Conservation (phyloP, 2,329 filamentous ascomycete species). For the Fonsecaea multimorphosa region DNA sequence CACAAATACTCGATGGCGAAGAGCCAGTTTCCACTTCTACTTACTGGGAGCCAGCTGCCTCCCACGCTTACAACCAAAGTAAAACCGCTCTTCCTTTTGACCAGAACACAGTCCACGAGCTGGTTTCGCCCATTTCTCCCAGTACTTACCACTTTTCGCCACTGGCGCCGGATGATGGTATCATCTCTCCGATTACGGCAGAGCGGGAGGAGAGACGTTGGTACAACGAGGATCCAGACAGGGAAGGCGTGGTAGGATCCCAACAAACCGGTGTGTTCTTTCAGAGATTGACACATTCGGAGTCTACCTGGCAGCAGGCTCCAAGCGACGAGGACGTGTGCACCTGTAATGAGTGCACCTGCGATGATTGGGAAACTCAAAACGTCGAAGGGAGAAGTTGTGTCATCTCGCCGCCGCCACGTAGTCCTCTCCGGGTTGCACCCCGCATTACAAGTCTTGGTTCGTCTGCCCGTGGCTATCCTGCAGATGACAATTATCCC, state of each 20-base stretch:
- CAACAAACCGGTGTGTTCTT: not conserved
- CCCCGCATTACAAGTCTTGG: not conserved
- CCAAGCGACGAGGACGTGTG: slow-evolving; percentile 12
- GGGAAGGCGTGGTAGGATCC: slow-evolving; percentile 1
- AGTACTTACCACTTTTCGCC: slow-evolving; percentile 5
- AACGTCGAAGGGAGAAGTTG: not conserved
- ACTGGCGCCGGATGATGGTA: slow-evolving; percentile 12
- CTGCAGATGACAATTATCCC: not conserved
- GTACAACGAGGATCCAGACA: slow-evolving; percentile 3
- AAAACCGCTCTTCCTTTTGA: not conserved
- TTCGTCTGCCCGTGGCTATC: not conserved
- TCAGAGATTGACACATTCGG: not conserved
- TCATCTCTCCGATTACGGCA: slow-evolving; percentile 9
- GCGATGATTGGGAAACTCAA: slow-evolving; percentile 7
- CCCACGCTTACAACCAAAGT: not conserved
- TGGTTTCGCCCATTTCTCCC: slow-evolving; percentile 14
- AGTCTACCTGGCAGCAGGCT: not conserved
- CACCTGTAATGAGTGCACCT: slow-evolving; percentile 12
- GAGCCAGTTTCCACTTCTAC: not conserved
- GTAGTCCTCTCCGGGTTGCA: slow-evolving; percentile 7
- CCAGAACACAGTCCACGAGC: not conserved
- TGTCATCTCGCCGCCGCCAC: not conserved
- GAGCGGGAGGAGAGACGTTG: slow-evolving; percentile 4
- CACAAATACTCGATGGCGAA: slow-evolving; percentile 8
- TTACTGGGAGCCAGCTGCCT: slow-evolving; percentile 5